Evolutionary conservation across 2,329 filamentous ascomycete species (phyloP).

Genomic region (Aschersonia sp.): DNA sequence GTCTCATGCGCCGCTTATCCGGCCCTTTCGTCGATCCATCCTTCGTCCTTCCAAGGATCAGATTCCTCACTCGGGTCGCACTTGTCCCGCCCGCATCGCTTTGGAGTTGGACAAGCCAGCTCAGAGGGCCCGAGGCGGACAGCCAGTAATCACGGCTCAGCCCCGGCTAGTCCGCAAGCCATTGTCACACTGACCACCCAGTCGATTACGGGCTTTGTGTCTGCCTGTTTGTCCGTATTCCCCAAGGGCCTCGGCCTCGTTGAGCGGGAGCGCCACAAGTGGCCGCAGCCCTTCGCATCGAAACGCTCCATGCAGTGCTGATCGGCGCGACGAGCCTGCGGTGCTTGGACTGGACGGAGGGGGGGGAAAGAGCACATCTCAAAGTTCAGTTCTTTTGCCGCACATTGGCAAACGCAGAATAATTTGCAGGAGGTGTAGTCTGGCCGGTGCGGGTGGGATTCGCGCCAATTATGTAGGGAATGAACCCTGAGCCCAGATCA

Average conservation of each 20-base stretch:
- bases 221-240: neutral
- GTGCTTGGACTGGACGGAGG: no score
- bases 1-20: neutral
- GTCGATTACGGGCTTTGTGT: neutral
- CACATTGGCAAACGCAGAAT: neutral
- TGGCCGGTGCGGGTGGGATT: neutral
- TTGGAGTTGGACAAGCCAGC: no score
- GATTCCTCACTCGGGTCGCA: no score
- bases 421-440: neutral
- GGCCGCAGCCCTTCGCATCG: neutral
- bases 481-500: neutral
- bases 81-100: no score
- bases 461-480: neutral
- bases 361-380: no score
- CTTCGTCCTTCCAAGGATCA: no score
- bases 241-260: neutral
- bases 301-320: no score
- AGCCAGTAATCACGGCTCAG: neutral
- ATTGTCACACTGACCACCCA: neutral
- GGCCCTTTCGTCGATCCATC: neutral
- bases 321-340: no score
- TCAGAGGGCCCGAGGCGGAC: neutral
- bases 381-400: neutral
- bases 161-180: neutral
- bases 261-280: neutral